phyloP scores from a whole-genome alignment of 2,329 filamentous ascomycete genomes.

The Bretziella fagacearum region DNA sequence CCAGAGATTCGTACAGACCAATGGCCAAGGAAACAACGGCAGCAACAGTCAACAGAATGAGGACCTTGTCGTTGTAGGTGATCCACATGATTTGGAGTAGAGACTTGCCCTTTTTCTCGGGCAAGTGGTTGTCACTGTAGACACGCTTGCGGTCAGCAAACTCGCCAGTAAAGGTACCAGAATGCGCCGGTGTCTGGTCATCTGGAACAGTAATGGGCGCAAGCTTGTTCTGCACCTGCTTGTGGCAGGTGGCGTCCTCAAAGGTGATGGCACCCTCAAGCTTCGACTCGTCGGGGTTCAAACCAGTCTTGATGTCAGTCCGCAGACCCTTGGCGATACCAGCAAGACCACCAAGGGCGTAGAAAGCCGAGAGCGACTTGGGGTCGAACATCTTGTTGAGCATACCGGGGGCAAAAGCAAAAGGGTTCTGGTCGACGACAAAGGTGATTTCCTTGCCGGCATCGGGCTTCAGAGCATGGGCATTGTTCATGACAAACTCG shows the following conservation, averaged over 20 bases:
- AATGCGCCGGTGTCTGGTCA: slow-evolving; percentile 11
- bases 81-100: slow-evolving; percentile 63
- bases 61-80: slow-evolving; percentile 68
- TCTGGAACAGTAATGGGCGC: neutral
- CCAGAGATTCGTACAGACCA: slow-evolving; percentile 60
- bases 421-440: slow-evolving; percentile 58
- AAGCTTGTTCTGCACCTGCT: slow-evolving; percentile 19
- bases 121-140: slow-evolving; percentile 54
- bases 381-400: slow-evolving; percentile 79
- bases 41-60: slow-evolving; percentile 54
- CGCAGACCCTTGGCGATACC: slow-evolving; percentile 68
- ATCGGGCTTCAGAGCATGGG: slow-evolving; percentile 57
- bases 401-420: slow-evolving; percentile 71
- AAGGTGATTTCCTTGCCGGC: slow-evolving; percentile 63
- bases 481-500: slow-evolving; percentile 43
- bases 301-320: slow-evolving; percentile 51
- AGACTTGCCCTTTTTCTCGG: slow-evolving; percentile 57
- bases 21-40: slow-evolving; percentile 57
- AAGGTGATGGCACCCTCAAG: slow-evolving; percentile 53
- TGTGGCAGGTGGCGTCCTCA: slow-evolving; percentile 41
- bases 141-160: slow-evolving; percentile 53
- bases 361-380: slow-evolving; percentile 70
- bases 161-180: slow-evolving; percentile 18
- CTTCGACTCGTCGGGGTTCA: slow-evolving; percentile 58
- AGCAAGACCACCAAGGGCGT: slow-evolving; percentile 56